phyloP scores from a whole-genome alignment of 345 rosid genomes.

The Euphorbia pulcherrima region DNA sequence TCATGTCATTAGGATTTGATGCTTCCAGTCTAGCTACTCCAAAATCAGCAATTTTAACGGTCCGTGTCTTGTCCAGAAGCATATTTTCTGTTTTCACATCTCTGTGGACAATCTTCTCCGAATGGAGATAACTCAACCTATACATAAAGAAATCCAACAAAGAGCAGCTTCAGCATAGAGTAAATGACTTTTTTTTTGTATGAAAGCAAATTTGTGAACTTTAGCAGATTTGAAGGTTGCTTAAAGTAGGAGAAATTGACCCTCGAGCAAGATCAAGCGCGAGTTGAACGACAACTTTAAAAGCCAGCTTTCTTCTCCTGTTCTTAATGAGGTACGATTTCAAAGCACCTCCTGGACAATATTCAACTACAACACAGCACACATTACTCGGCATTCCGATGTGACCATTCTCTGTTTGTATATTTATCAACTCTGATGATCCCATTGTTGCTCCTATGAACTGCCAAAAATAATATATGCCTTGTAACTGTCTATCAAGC shows the following conservation, averaged over 20 bases:
- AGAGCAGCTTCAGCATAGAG: slow-evolving; percentile 13
- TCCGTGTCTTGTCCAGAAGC: slow-evolving; percentile 39
- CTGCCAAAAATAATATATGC: slow-evolving; percentile 17
- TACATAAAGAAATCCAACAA: slow-evolving; percentile 4
- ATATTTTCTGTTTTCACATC: slow-evolving; percentile 41
- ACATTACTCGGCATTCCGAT: slow-evolving; percentile 25
- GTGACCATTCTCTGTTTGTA: slow-evolving; percentile 30
- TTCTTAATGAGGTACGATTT: slow-evolving; percentile 36
- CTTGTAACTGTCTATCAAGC: not conserved
- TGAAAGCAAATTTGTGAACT: not conserved
- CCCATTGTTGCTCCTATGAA: slow-evolving; percentile 35
- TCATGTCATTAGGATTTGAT: slow-evolving; percentile 40
- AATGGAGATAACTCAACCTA: slow-evolving; percentile 41
- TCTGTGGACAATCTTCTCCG: slow-evolving; percentile 38
- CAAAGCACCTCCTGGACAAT: slow-evolving; percentile 36
- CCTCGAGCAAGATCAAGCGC: slow-evolving; percentile 39
- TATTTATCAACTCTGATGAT: slow-evolving; percentile 10
- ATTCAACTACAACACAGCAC: slow-evolving; percentile 34
- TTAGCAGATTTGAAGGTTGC: not conserved
- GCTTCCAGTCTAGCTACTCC: slow-evolving; percentile 43
- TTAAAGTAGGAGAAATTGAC: slow-evolving; percentile 16
- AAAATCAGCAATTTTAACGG: slow-evolving; percentile 35
- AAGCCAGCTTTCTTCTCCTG: slow-evolving; percentile 30
- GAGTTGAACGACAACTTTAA: slow-evolving; percentile 28
- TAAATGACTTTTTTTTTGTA: not conserved